Conservation (phyloP, 1,284 basidiomycete species). For the Malassezia psittaci region DNA sequence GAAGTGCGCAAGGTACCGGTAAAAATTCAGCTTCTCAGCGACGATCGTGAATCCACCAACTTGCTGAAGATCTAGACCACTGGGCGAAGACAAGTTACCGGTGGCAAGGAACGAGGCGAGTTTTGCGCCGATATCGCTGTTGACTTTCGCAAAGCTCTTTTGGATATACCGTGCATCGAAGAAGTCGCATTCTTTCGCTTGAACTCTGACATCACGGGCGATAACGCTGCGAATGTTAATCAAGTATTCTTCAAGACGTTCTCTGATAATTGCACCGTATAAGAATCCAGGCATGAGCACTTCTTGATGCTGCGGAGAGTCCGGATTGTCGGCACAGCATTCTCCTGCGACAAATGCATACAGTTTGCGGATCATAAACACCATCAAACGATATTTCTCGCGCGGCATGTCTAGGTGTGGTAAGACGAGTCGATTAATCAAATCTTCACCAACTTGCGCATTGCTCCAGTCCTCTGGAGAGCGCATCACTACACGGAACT, state of each 20-base stretch:
- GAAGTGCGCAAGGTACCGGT: conserved; percentile 96
- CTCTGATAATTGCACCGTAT: conserved; percentile 96
- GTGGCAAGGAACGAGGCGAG: conserved; percentile 93
- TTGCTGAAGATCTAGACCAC: conserved; percentile 93
- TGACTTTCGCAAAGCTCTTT: conserved; percentile 66
- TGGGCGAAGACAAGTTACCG: conserved; percentile 86
- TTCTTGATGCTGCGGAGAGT: conserved; percentile 97
- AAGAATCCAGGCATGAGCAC: conserved; percentile 85
- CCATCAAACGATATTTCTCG: conserved; percentile 92
- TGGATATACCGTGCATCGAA: conserved; percentile 73
- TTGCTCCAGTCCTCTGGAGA: conserved; percentile 91
- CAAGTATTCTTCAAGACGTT: conserved; percentile 82
- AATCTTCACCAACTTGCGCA: conserved; percentile 67
- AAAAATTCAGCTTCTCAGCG: conserved; percentile 97
- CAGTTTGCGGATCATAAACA: conserved; percentile 95
- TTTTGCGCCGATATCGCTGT: conserved; percentile 82
- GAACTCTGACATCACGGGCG: conserved; percentile 63
- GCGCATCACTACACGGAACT: conserved; percentile 84
- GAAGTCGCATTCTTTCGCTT: conserved; percentile 65
- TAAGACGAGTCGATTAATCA: conserved; percentile 76
- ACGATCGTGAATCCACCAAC: conserved; percentile 95
- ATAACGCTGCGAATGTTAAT: conserved; percentile 67
- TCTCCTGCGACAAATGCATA: conserved; percentile 83
- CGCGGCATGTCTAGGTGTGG: conserved; percentile 81
- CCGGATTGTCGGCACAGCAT: conserved; percentile 89